phyloP scores from a whole-genome alignment of 768 basidiomycete genomes.

The Leccinum truebloodii region DNA sequence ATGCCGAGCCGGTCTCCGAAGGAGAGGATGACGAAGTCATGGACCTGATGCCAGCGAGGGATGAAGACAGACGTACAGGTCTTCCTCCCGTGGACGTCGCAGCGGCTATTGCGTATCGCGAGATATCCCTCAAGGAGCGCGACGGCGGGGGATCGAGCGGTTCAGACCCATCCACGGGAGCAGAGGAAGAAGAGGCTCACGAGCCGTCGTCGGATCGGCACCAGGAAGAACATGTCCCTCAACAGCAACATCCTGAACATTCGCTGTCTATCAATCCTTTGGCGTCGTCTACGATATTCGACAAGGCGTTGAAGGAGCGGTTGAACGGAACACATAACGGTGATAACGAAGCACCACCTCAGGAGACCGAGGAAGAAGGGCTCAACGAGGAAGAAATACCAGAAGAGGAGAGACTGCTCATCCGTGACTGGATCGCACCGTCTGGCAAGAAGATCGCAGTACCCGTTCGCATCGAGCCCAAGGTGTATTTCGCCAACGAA shows the following conservation, averaged over 20 bases:
- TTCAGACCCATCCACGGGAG: constrained; percentile 13
- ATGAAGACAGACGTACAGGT: constrained; percentile 83
- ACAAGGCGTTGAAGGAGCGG: constrained; percentile 76
- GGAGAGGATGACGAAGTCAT: constrained; percentile 89
- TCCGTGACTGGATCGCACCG: constrained; percentile 74
- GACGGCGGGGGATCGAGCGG: constrained; percentile 11
- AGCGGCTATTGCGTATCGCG: constrained; percentile 85
- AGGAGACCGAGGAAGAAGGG: constrained; percentile 34
- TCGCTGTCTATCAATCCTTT: constrained; percentile 80
- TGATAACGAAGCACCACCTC: constrained; percentile 19
- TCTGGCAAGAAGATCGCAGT: constrained; percentile 88
- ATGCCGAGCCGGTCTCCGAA: constrained; percentile 91
- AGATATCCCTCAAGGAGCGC: constrained; percentile 68
- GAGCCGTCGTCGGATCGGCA: constrained; percentile 40
- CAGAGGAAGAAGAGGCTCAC: constrained; percentile 36
- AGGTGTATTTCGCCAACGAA: constrained; percentile 96
- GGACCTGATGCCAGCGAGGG: constrained; percentile 64
- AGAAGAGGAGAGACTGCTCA: constrained; percentile 56
- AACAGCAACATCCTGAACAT: constrained; percentile 17
- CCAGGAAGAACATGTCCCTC: constrained; percentile 24
- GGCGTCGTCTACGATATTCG: constrained; percentile 80
- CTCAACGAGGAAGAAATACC: constrained; percentile 38
- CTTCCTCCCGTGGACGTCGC: constrained; percentile 72
- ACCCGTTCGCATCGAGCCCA: constrained; percentile 96
- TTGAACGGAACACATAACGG: constrained; percentile 40